Conservation (phyloP, 2,329 filamentous ascomycete genomes). For the Penicillium polonicum region DNA sequence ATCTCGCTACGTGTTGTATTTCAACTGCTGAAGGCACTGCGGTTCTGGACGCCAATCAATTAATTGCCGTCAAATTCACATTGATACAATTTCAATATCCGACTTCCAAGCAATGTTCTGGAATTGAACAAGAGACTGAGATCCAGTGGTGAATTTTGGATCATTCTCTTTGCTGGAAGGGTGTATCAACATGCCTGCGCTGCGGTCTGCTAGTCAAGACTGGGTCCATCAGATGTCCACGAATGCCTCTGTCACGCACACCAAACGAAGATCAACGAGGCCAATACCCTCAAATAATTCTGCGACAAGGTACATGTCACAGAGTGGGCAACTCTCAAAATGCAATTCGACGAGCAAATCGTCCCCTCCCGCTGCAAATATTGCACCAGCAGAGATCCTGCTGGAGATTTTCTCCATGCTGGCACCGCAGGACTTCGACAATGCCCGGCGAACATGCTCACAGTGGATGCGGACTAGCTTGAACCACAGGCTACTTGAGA, state of each 20-base stretch:
- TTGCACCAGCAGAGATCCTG: constrained; percentile 51
- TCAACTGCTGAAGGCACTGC: background rate
- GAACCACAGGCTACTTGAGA: constrained; percentile 50
- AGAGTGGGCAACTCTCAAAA: background rate
- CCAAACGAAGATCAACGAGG: background rate
- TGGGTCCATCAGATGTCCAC: background rate
- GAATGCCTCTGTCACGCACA: background rate
- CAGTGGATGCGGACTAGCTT: constrained; percentile 60
- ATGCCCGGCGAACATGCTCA: constrained; percentile 59
- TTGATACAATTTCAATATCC: background rate
- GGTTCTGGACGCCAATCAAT: background rate
- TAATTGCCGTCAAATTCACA: background rate
- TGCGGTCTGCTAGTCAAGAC: constrained; percentile 1
- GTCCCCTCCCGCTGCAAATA: constrained; percentile 32
- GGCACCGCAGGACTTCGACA: constrained; percentile 55
- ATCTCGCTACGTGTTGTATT: background rate
- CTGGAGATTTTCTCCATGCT: constrained; percentile 49
- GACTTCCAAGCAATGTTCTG: background rate
- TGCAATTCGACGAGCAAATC: background rate
- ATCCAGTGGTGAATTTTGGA: background rate
- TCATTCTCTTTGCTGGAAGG: background rate
- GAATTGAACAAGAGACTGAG: background rate
- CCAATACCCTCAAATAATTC: background rate
- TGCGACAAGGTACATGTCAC: background rate
- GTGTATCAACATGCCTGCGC: background rate